Percentiles rank a stretch among this genome's conserved stretches.
phyloP scores from a whole-genome alignment of 768 basidiomycete species.

The Amanita pseudoporphyria region DNA sequence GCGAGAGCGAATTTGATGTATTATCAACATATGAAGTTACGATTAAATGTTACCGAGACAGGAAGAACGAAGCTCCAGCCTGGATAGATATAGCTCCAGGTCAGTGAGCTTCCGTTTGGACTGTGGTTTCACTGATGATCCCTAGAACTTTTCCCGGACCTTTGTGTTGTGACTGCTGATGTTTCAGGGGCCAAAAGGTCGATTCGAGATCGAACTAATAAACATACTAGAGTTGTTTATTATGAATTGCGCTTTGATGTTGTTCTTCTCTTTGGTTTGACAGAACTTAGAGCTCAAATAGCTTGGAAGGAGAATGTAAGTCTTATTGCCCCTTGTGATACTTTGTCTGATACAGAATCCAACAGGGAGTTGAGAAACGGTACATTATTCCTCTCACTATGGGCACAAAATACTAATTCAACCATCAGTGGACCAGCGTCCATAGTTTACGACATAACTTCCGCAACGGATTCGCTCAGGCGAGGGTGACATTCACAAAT shows the following conservation, averaged over 20 bases:
- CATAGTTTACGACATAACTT: background rate
- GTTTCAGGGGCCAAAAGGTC: constrained; percentile 9
- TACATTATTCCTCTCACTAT: background rate
- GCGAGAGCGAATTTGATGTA: constrained; percentile 7
- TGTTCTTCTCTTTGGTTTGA: no score
- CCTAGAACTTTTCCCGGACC: constrained; percentile 12
- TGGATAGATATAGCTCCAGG: no score
- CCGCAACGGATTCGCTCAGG: background rate
- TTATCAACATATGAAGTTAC: constrained; percentile 5
- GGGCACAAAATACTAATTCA: background rate
- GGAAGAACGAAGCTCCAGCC: no score
- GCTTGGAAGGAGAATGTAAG: no score
- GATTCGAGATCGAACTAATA: no score
- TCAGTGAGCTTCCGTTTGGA: background rate
- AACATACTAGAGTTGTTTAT: constrained; percentile 8
- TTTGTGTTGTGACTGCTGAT: constrained; percentile 16
- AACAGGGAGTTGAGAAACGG: constrained; percentile 15
- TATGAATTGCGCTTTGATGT: constrained; percentile 25
- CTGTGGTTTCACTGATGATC: no score
- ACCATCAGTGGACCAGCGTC: constrained; percentile 1
- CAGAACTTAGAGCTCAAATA: no score
- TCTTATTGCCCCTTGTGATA: background rate
- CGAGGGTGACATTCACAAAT: no score
- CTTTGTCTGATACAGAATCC: background rate
- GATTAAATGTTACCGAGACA: constrained; percentile 15